Evolutionary conservation across 306 rosid genomes (phyloP).

Genomic region (Mimosa bimucronata): DNA sequence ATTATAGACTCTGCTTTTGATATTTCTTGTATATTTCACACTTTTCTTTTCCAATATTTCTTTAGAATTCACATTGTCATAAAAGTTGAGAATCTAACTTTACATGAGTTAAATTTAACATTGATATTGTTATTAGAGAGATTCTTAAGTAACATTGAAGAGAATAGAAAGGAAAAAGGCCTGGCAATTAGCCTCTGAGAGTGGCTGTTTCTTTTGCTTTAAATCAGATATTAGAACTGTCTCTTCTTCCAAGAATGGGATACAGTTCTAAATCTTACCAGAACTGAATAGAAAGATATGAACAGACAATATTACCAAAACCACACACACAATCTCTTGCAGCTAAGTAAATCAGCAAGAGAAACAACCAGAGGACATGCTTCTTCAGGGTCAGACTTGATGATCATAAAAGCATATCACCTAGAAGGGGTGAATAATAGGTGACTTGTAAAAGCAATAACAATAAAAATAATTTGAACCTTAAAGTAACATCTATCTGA

Average conservation of each 20-base stretch:
- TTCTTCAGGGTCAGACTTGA: conserved; percentile 48
- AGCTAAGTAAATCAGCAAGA: conserved; percentile 48
- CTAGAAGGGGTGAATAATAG: not conserved
- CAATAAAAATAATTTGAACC: not conserved
- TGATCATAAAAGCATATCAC: conserved; percentile 41
- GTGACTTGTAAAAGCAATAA: not conserved
- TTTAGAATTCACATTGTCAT: not conserved
- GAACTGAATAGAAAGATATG: not conserved
- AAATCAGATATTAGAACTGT: too few relatives aligned
- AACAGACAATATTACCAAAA: conserved; percentile 30
- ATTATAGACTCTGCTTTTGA: not conserved
- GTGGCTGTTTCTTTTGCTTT: conserved; percentile 30
- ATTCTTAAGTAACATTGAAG: not conserved
- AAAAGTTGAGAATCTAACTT: too few relatives aligned
- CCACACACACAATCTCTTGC: conserved; percentile 54
- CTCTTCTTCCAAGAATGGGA: too few relatives aligned
- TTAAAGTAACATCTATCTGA: not conserved
- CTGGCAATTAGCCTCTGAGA: not conserved
- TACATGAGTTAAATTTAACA: too few relatives aligned
- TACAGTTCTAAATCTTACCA: conserved; percentile 21
- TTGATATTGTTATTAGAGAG: not conserved
- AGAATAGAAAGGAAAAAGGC: not conserved
- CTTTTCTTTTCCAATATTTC: not conserved
- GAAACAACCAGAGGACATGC: conserved; percentile 51
- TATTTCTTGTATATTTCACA: not conserved